Evolutionary conservation across 179 eudicot genomes (phyloP).

Genomic region (Silene vulgaris): DNA sequence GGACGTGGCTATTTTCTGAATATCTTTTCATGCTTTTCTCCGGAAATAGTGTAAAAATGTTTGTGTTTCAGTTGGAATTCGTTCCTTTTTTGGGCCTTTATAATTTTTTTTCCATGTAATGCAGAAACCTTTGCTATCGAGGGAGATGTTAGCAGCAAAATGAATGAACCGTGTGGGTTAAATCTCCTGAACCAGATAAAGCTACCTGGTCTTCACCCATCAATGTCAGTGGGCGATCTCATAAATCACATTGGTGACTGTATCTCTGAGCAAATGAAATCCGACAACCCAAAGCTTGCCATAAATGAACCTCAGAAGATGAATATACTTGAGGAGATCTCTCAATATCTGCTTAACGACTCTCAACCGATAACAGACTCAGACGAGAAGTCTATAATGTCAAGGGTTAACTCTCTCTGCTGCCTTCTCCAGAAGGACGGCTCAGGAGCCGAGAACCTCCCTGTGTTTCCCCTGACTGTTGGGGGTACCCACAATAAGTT

Average conservation of each 20-base stretch:
- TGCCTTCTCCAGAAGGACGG: slow-evolving; percentile 82
- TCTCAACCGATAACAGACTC: slow-evolving; percentile 42
- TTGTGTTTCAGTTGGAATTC: neutral
- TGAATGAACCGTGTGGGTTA: slow-evolving; percentile 38
- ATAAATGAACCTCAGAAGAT: slow-evolving; percentile 45
- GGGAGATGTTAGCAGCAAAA: slow-evolving; percentile 42
- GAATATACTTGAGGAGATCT: slow-evolving; percentile 64
- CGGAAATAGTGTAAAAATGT: no score
- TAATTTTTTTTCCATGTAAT: neutral
- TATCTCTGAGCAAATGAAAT: slow-evolving; percentile 62
- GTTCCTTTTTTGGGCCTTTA: neutral
- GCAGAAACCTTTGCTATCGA: slow-evolving; percentile 31
- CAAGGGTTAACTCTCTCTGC: slow-evolving; percentile 80
- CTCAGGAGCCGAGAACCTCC: slow-evolving; percentile 22
- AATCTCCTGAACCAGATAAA: slow-evolving; percentile 51
- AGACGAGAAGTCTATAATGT: slow-evolving; percentile 70
- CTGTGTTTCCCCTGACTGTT: slow-evolving; percentile 18
- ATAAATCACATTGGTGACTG: slow-evolving; percentile 69
- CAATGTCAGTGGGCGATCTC: slow-evolving; percentile 86
- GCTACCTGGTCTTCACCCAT: slow-evolving; percentile 60
- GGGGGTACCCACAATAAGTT: slow-evolving; percentile 3
- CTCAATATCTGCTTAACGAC: slow-evolving; percentile 60
- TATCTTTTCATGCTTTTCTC: no score
- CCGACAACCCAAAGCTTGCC: slow-evolving; percentile 39
- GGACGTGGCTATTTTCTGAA: no score